Conservation (phyloP, 768 basidiomycete species). For the Floccularia luteovirens region DNA sequence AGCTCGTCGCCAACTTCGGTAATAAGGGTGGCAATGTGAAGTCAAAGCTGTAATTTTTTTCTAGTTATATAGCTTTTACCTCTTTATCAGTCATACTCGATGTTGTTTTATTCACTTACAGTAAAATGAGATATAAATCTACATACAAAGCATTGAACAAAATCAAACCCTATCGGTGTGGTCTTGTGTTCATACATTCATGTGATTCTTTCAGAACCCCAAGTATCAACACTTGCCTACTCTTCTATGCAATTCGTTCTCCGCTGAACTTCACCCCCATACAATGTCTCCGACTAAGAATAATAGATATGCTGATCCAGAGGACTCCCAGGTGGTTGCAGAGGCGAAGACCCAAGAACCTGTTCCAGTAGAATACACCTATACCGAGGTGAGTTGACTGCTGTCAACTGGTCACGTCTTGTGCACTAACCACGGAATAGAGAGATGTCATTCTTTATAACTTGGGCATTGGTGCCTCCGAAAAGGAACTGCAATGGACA, state of each 20-base stretch:
- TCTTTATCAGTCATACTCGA: not conserved
- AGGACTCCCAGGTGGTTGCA: conserved; percentile 77
- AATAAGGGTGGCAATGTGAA: conserved; percentile 37
- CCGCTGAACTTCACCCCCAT: too few relatives aligned
- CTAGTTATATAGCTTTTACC: not conserved
- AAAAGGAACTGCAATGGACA: conserved; percentile 85
- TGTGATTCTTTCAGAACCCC: too few relatives aligned
- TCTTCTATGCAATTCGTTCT: too few relatives aligned
- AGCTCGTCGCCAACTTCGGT: conserved; percentile 44
- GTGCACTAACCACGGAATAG: conserved; percentile 16
- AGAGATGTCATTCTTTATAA: conserved; percentile 94
- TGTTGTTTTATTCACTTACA: conserved; percentile 1
- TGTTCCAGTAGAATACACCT: conserved; percentile 57
- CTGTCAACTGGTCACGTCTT: not conserved
- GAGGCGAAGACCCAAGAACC: conserved; percentile 65
- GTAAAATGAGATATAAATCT: too few relatives aligned
- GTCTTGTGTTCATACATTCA: too few relatives aligned
- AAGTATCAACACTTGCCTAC: too few relatives aligned
- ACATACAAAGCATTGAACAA: too few relatives aligned
- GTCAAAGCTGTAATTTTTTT: conserved; percentile 39
- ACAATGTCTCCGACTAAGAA: too few relatives aligned
- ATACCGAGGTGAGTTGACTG: conserved; percentile 46
- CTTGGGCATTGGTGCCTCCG: conserved; percentile 89
- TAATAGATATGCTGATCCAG: conserved; percentile 70
- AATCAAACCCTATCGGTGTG: too few relatives aligned